Base-by-base conservation (phyloP, 208 protist genomes). In the Paratrypanosoma confusum region DNA sequence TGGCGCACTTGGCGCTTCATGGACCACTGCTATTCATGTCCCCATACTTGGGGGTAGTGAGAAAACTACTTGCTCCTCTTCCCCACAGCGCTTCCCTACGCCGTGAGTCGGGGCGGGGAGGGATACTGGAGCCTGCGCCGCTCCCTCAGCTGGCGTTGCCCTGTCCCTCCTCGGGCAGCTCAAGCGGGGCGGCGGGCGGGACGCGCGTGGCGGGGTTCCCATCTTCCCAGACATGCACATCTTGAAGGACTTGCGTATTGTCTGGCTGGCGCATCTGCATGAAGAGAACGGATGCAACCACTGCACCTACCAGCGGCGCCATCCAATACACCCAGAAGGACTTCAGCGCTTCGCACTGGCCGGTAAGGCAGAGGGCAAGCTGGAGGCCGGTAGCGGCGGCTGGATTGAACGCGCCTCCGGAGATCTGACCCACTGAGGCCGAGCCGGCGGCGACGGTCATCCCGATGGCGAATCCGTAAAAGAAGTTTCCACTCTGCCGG, bases 321-420 rank as follows among this genome's bases (percentile, higher is more conserved):
- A 90, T 41, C 77, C 81, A 90, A 64, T 90, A 82, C 10, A 90
- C 45, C 77, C 81, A 90, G 39, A 87, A 72, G 13, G 42, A 53
- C 48, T 65, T 67, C 41, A 90, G 47, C 10, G 66, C 54, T 16
- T 77, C 66, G 36, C 81, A 90, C 43, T 62, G 51, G 14, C 73
- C 75, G 17, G 72, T 58, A 31, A 90, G 53, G 45, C 81, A 90
- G 22, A 72, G 38, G 13, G 81, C 70, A 29, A 83, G 25, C 55
- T 90, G 77, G 35, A 90, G 65, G 4, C 81, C 81, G 7, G 77
- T 85, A 5, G 81, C 77, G 16, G 66, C 74, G 38, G 81, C 81
- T 0, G 81, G 81, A 52, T 90, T 86, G 58, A 90, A 90, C 35
- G 74, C 63, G 26, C 81, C 81, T 33, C 77, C 77, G 3, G 73